Evolutionary conservation across 2,329 filamentous ascomycete species (phyloP).

Genomic region (Gaeumannomyces tritici): DNA sequence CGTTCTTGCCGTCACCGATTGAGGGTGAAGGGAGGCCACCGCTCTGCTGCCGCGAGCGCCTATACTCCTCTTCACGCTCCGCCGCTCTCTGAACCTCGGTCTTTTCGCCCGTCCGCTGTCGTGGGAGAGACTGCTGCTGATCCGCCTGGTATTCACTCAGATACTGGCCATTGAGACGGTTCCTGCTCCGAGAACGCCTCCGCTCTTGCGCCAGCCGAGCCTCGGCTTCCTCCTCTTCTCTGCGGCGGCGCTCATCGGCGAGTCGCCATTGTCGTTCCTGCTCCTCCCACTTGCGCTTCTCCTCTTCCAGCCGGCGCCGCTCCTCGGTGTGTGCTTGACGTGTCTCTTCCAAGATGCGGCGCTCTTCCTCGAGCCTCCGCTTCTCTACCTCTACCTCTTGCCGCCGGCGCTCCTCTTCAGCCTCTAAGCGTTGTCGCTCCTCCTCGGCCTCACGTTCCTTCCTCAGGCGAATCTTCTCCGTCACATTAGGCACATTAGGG

Average conservation of each 20-base stretch:
- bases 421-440: slow-evolving; percentile 45
- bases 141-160: slow-evolving; percentile 79
- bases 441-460: slow-evolving; percentile 48
- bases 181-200: slow-evolving; percentile 45
- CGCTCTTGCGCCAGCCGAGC: slow-evolving; percentile 58
- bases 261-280: slow-evolving; percentile 68
- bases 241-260: slow-evolving; percentile 54
- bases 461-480: slow-evolving; percentile 69
- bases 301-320: slow-evolving; percentile 50
- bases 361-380: slow-evolving; percentile 53
- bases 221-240: slow-evolving; percentile 67
- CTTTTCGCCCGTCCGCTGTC: slow-evolving; percentile 8
- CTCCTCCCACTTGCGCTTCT: slow-evolving; percentile 68
- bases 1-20: slow-evolving; percentile 10
- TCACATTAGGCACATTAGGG: slow-evolving; percentile 69
- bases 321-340: slow-evolving; percentile 50
- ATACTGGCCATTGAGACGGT: slow-evolving; percentile 69
- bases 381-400: slow-evolving; percentile 52
- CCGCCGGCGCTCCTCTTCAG: slow-evolving; percentile 42
- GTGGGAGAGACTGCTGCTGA: slow-evolving; percentile 24
- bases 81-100: slow-evolving; percentile 54
- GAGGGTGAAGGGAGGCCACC: slow-evolving; percentile 15
- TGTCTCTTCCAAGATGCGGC: slow-evolving; percentile 57
- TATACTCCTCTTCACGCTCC: slow-evolving; percentile 53
- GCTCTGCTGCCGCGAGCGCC: slow-evolving; percentile 46